phyloP scores from a whole-genome alignment of 352 stramenopile genomes.

The Phytopythium oedochilum region DNA sequence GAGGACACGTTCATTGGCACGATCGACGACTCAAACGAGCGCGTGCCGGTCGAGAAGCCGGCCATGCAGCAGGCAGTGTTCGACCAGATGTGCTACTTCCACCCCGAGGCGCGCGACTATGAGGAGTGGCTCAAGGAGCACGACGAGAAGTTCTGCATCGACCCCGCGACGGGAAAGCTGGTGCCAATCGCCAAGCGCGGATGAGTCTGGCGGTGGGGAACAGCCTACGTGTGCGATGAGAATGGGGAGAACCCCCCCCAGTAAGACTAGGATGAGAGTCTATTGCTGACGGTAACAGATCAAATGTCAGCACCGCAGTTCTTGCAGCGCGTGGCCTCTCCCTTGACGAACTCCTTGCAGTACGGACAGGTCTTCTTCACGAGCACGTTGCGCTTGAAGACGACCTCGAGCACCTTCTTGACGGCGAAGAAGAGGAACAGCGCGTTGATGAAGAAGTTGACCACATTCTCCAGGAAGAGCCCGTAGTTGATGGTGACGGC shows the following conservation, averaged over 20 bases:
- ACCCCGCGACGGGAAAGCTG: conserved; percentile 53
- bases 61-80: conserved; percentile 81
- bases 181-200: conserved; percentile 26
- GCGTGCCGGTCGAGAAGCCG: conserved; percentile 45
- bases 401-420: conserved; percentile 61
- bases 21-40: conserved; percentile 76
- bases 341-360: conserved; percentile 70
- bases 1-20: conserved; percentile 58
- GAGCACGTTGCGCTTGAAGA: conserved; percentile 59
- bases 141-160: conserved; percentile 56
- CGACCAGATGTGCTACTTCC: conserved; percentile 73
- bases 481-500: conserved; percentile 72
- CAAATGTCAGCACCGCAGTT: conserved; percentile 26
- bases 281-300: not conserved
- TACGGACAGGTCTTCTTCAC: conserved; percentile 61
- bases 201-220: not conserved
- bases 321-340: conserved; percentile 38
- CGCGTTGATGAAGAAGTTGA: conserved; percentile 73
- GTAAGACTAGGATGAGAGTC: too few species aligned
- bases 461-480: conserved; percentile 56
- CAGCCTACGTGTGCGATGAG: too few species aligned
- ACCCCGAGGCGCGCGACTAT: conserved; percentile 61
- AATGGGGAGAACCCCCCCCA: too few species aligned
- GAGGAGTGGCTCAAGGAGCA: conserved; percentile 53
- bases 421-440: conserved; percentile 69